Conservation (phyloP, 192 early-diverging fungal species). For the Gigaspora rosea region DNA sequence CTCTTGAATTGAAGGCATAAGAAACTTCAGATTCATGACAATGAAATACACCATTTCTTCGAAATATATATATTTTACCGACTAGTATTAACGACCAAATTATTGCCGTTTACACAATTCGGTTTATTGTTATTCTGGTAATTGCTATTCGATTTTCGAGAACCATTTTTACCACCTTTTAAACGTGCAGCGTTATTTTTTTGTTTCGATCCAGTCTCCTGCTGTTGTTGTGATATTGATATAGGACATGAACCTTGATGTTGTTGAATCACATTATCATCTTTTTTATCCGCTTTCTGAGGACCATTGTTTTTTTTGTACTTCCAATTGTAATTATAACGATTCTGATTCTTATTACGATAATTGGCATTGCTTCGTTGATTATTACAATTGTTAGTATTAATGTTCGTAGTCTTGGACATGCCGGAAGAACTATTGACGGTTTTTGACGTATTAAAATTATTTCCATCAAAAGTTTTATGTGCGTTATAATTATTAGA, state of each 20-base stretch:
- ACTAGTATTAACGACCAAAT: neutral
- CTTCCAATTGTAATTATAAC: neutral
- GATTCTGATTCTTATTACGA: neutral
- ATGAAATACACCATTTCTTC: too few relatives aligned
- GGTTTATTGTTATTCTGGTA: neutral
- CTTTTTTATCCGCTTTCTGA: neutral
- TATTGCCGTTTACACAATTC: neutral
- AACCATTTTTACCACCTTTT: neutral
- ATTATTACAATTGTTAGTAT: neutral
- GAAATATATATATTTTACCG: neutral
- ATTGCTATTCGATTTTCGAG: neutral
- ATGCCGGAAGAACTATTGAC: too few relatives aligned
- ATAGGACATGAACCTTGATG: neutral
- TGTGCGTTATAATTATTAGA: too few relatives aligned
- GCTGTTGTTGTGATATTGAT: neutral
- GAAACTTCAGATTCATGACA: too few relatives aligned
- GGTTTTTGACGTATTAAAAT: too few relatives aligned
- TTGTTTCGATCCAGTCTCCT: neutral
- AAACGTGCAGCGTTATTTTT: neutral
- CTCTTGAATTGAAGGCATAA: too few relatives aligned
- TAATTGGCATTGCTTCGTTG: neutral
- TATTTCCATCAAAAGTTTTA: too few relatives aligned
- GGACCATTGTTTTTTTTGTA: neutral
- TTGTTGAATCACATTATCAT: neutral
- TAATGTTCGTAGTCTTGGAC: too few relatives aligned